Conservation (phyloP, 306 rosid species). For the Cucumis sativus region DNA sequence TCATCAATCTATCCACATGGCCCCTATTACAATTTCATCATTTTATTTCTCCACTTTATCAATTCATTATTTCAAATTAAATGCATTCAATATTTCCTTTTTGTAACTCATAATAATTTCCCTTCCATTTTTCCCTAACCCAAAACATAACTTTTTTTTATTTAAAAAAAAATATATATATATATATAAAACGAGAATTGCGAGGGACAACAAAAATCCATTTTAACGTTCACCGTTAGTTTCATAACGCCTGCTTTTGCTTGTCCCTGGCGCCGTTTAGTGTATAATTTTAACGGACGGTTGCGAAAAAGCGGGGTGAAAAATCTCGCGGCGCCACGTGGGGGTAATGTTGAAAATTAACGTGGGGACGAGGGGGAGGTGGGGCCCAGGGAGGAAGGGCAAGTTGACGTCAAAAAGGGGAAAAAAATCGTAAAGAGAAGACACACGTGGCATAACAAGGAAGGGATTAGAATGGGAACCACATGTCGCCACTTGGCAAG, state of each 20-base stretch:
- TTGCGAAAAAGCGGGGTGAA: background rate
- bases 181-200: background rate
- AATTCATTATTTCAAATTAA: background rate
- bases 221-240: background rate
- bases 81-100: background rate
- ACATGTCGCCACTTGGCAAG: conserved; percentile 6
- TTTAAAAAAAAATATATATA: no score
- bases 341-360: background rate
- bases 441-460: background rate
- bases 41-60: background rate
- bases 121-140: no score
- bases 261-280: background rate
- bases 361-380: background rate
- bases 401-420: background rate
- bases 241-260: background rate
- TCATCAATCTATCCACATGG: background rate
- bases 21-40: background rate
- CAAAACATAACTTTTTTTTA: no score
- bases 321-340: conserved; percentile 6
- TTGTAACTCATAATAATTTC: no score
- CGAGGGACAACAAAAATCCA: background rate
- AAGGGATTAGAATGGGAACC: background rate
- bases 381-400: background rate
- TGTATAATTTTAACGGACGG: background rate
- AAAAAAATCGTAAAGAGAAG: background rate